Conservation (phyloP, 805 yeast genomes). For the Grigorovia jiainica region DNA sequence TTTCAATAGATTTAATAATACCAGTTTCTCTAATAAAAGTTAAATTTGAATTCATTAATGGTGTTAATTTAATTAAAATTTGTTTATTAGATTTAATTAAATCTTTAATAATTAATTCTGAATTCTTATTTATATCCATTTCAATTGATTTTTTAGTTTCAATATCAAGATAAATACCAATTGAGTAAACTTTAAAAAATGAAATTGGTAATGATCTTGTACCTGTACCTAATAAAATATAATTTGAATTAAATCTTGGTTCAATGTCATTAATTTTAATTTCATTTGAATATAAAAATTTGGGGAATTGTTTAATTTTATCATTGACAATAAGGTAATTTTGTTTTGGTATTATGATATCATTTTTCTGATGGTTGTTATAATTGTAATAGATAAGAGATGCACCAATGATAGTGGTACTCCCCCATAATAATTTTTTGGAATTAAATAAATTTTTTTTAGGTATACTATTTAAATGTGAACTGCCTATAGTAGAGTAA, state of each 20-base stretch:
- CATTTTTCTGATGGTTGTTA: background rate
- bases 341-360: background rate
- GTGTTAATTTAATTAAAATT: slow-evolving; percentile 67
- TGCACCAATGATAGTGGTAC: background rate
- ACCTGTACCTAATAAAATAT: slow-evolving; percentile 67
- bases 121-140: too few species aligned
- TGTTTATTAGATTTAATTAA: background rate
- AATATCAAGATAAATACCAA: slow-evolving; percentile 69
- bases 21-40: slow-evolving; percentile 78
- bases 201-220: slow-evolving; percentile 76
- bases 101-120: background rate
- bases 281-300: slow-evolving; percentile 15
- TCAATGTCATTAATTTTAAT: background rate
- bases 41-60: slow-evolving; percentile 85
- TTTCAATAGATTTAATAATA: slow-evolving; percentile 66
- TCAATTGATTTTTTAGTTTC: too few species aligned
- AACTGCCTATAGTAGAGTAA: background rate
- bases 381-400: background rate
- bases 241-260: slow-evolving; percentile 28
- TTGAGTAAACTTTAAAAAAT: slow-evolving; percentile 74
- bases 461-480: background rate
- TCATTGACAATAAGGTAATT: slow-evolving; percentile 30
- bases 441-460: background rate
- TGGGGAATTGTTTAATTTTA: slow-evolving; percentile 42
- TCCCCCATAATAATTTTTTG: background rate